Percentiles rank a stretch among this genome's conserved stretches.
phyloP scores from a whole-genome alignment of 2,329 filamentous ascomycete species.

The Metarhizium sp. region DNA sequence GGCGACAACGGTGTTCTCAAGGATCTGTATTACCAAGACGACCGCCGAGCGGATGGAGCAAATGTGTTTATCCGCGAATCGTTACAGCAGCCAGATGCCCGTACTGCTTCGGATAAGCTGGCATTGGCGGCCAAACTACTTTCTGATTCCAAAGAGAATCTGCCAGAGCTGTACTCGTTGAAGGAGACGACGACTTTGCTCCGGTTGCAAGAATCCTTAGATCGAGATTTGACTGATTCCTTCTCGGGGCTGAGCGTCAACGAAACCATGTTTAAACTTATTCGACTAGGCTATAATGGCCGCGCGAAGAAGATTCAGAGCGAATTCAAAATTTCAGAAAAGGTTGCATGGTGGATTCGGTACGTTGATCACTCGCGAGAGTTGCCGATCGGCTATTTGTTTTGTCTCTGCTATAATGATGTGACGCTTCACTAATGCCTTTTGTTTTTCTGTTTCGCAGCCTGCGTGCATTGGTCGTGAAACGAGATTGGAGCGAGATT shows the following conservation, averaged over 20 bases:
- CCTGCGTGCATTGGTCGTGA: conserved; percentile 78
- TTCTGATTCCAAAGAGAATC: conserved; percentile 70
- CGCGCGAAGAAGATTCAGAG: conserved; percentile 79
- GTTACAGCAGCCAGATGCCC: conserved; percentile 59
- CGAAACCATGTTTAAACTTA: conserved; percentile 83
- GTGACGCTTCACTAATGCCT: not conserved
- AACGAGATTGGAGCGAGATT: conserved; percentile 85
- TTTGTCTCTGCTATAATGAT: not conserved
- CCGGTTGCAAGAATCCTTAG: conserved; percentile 77
- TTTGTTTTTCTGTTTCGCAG: conserved; percentile 26
- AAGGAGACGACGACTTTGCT: conserved; percentile 74
- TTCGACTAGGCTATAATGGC: conserved; percentile 71
- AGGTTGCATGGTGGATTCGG: conserved; percentile 78
- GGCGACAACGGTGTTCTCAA: conserved; percentile 76
- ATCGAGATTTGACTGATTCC: conserved; percentile 67
- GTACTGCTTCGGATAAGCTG: conserved; percentile 73
- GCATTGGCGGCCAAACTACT: conserved; percentile 78
- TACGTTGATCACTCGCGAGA: conserved; percentile 21
- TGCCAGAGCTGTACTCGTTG: conserved; percentile 63
- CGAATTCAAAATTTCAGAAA: conserved; percentile 90
- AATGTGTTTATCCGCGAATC: conserved; percentile 82
- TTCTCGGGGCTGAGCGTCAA: conserved; percentile 83
- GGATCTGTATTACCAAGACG: conserved; percentile 95
- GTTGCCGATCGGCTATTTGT: not conserved
- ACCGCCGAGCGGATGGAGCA: conserved; percentile 78